Base-by-base conservation (phyloP, 2,329 filamentous ascomycete species). In the Ophiostoma sp. region DNA sequence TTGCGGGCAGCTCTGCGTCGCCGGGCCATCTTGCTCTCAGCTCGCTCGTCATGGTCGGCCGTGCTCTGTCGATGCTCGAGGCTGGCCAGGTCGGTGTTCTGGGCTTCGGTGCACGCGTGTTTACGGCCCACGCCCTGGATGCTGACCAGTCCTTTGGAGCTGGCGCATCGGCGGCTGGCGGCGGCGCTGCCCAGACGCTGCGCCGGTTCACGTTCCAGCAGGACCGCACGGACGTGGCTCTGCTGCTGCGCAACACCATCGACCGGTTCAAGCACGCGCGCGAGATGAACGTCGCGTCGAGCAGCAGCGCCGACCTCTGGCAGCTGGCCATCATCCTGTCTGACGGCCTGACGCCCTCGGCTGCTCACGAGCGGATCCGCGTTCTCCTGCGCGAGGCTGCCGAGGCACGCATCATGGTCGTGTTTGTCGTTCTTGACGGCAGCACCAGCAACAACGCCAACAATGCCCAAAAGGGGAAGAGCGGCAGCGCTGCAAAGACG, bases 361-460 rank as follows among this genome's bases (percentile, higher is more conserved):
- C 83, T 1, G 89, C 93, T 64, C 94, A 98, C 77, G 91, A 93
- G 18, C 84, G 86, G 5, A 93, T 99, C 73, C 85, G 91, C 16
- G 83, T 92, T 5, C 83, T 98, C 36, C 87, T 99, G 11, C 85
- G 95, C 9, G 89, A 94, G 78, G 94, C 95, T 0, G 88, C 93
- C 75, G 93, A 97, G 77, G 92, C 97, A 79, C 85, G 93, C 16
- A 96, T 99, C 76, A 97, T 99, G 92, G 88, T 98, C 71, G 94
- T 99, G 5, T 99, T 99, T 77, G 92, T 99, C 74, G 90, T 99
- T 74, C 92, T 99, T 75, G 95, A 99, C 80, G 84, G 86, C 72
- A 40, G 36, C 18, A 62, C 16, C 40, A 44, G 38, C 38, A 64
- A 52, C 55, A 55, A 1, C n/a, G 18, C 11, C 42, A 58, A 60